phyloP scores from a whole-genome alignment of 2,329 filamentous ascomycete genomes.

The Penicillium sp. region DNA sequence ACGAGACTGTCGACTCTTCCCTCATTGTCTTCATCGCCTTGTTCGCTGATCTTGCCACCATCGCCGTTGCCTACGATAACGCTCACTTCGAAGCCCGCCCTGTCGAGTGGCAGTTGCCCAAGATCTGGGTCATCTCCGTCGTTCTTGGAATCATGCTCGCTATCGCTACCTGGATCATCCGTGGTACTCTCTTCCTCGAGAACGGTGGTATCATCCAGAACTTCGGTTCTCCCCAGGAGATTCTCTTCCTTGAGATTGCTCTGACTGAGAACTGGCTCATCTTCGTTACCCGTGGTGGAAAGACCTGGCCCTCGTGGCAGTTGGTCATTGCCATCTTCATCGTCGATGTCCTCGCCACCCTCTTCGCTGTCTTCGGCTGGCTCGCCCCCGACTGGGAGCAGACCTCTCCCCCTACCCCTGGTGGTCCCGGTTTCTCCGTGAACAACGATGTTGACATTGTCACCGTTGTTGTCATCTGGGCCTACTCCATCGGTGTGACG shows the following conservation, averaged over 20 bases:
- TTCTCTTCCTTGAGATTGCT: constrained; percentile 86
- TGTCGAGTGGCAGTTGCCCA: constrained; percentile 76
- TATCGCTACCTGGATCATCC: constrained; percentile 68
- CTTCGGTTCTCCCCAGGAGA: constrained; percentile 70
- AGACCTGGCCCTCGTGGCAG: constrained; percentile 73
- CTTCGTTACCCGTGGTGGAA: constrained; percentile 85
- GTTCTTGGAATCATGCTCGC: constrained; percentile 65
- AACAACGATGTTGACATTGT: constrained; percentile 59
- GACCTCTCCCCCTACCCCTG: constrained; percentile 29
- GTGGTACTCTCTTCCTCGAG: constrained; percentile 65
- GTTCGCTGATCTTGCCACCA: constrained; percentile 75
- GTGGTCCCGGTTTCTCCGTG: constrained; percentile 32
- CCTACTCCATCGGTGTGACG: constrained; percentile 53
- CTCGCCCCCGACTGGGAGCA: constrained; percentile 52
- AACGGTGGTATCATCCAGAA: constrained; percentile 72
- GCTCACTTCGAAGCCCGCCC: constrained; percentile 71
- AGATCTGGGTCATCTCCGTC: constrained; percentile 69
- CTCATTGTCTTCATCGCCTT: constrained; percentile 76
- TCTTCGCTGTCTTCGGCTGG: constrained; percentile 76
- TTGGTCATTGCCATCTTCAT: constrained; percentile 67
- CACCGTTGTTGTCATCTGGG: constrained; percentile 53
- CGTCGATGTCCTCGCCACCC: constrained; percentile 68
- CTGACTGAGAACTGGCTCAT: constrained; percentile 96
- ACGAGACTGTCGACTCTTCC: constrained; percentile 69
- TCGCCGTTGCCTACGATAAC: constrained; percentile 76